These are phyloP conservation scores for Leptodontidium sp. DNA, from an alignment of 2,329 filamentous ascomycete species.

Conservation along the genomic window DNA sequence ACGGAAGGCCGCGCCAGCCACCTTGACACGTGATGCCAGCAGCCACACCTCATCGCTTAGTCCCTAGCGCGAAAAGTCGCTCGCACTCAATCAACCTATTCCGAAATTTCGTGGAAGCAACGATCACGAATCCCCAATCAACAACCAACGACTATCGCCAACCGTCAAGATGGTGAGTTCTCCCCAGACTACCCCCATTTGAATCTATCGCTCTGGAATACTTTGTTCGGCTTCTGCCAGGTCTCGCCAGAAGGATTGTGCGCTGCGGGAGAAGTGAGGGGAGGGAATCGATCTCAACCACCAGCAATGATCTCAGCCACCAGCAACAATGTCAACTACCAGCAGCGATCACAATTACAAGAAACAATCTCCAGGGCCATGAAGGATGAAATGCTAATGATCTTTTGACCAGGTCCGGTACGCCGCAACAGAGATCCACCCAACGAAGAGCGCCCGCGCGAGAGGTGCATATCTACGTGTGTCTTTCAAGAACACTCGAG, in stretches of 20 bases:
- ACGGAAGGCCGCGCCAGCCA: neutral
- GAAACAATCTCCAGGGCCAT: neutral
- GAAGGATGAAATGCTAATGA: constrained; percentile 9
- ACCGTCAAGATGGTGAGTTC: constrained; percentile 33
- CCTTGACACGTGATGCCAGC: neutral
- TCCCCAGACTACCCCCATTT: neutral
- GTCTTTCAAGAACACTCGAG: constrained; percentile 99
- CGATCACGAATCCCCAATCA: neutral
- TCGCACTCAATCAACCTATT: neutral
- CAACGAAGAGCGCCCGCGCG: constrained; percentile 94
- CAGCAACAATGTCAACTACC: neutral
- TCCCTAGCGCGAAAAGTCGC: neutral
- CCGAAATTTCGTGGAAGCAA: constrained; percentile 9
- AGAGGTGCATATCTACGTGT: constrained; percentile 99
- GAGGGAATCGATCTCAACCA: neutral
- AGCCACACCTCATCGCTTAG: neutral
- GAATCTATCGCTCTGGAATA: neutral
- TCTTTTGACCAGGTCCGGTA: constrained; percentile 80
- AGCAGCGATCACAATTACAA: neutral
- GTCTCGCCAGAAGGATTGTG: constrained; percentile 2
- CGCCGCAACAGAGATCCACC: constrained; percentile 87
- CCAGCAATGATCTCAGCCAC: neutral
- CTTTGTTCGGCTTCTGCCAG: neutral
- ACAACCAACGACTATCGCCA: constrained; percentile 17
- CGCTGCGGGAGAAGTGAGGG: neutral